Evolutionary conservation across 2,329 filamentous ascomycete genomes (phyloP).

Genomic region (Samsoniella hepiali): DNA sequence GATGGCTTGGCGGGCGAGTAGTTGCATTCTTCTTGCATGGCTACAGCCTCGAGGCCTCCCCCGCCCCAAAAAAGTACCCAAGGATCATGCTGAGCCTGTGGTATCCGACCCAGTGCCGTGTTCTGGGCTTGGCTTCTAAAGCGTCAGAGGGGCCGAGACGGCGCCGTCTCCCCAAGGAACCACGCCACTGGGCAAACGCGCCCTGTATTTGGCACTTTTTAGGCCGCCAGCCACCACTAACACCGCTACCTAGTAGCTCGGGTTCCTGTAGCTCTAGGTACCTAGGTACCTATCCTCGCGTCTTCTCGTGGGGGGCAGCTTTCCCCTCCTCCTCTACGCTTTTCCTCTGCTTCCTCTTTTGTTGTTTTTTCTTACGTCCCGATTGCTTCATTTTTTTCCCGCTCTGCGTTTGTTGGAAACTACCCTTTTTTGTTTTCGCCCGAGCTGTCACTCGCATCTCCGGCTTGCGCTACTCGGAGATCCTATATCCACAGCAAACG

Average conservation of each 20-base stretch:
- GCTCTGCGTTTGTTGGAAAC: background rate
- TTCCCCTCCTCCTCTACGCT: slow-evolving; percentile 11
- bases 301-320: background rate
- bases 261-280: background rate
- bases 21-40: background rate
- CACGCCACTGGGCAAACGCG: background rate
- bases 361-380: background rate
- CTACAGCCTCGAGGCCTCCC: slow-evolving; percentile 6
- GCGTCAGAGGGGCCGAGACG: background rate
- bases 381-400: background rate
- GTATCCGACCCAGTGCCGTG: background rate
- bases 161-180: background rate
- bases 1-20: background rate
- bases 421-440: background rate
- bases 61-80: background rate
- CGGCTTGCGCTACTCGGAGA: slow-evolving; percentile 9
- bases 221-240: background rate
- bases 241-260: background rate
- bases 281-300: background rate
- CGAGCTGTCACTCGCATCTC: background rate
- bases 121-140: background rate
- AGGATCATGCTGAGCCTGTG: slow-evolving; percentile 11
- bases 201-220: background rate
- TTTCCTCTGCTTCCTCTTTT: background rate
- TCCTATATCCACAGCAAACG: slow-evolving; percentile 4